phyloP scores from a whole-genome alignment of 345 rosid genomes.

The Eucalyptus cloeziana region DNA sequence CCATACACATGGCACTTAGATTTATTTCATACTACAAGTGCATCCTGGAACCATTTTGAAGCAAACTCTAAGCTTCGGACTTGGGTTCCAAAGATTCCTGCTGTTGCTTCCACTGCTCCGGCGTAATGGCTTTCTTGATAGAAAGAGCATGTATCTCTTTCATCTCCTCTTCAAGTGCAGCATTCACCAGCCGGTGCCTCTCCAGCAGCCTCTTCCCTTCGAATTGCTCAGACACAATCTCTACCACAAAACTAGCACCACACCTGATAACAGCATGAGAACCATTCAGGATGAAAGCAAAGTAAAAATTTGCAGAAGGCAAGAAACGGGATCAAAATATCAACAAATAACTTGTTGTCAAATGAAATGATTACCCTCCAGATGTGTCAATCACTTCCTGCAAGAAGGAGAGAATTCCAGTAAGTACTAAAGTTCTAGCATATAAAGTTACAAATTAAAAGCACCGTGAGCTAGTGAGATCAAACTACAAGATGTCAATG shows the following conservation, averaged over 20 bases:
- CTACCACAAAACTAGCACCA: conserved; percentile 68
- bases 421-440: not conserved
- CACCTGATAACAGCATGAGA: conserved; percentile 30
- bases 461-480: not conserved
- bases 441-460: not conserved
- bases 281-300: not conserved
- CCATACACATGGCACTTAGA: not conserved
- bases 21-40: not conserved
- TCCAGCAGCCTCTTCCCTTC: conserved; percentile 85
- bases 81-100: conserved; percentile 17
- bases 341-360: not conserved
- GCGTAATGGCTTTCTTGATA: conserved; percentile 60
- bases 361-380: conserved; percentile 61
- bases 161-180: conserved; percentile 76
- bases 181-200: conserved; percentile 73
- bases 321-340: not conserved
- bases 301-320: not conserved
- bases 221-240: conserved; percentile 63
- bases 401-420: not conserved
- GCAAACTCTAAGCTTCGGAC: not conserved
- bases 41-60: not conserved
- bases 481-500: not conserved
- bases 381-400: conserved; percentile 89
- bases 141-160: conserved; percentile 89
- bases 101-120: conserved; percentile 64